Conservation (phyloP, 1,284 basidiomycete genomes). For the Flammula alnicola region DNA sequence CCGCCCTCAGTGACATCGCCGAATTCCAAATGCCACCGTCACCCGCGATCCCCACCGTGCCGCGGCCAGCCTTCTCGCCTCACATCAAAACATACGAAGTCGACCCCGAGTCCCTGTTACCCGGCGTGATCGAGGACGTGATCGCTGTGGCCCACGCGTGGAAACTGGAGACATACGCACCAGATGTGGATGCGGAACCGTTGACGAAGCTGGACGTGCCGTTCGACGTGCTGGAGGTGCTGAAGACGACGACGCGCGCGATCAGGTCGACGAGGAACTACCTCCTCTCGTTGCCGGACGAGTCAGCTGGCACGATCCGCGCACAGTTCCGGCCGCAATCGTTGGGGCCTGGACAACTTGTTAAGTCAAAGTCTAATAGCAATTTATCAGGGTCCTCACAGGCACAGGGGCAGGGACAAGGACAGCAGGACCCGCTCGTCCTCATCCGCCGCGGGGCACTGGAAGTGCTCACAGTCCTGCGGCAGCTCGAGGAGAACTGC, state of each 20-base stretch:
- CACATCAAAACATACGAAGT: slow-evolving; percentile 68
- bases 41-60: slow-evolving; percentile 52
- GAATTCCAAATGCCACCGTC: slow-evolving; percentile 73
- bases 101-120: slow-evolving; percentile 73
- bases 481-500: slow-evolving; percentile 69
- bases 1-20: slow-evolving; percentile 40
- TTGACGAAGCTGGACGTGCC: slow-evolving; percentile 10
- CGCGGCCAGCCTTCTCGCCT: slow-evolving; percentile 50
- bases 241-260: slow-evolving; percentile 77
- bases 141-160: slow-evolving; percentile 61
- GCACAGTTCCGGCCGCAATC: slow-evolving; percentile 51
- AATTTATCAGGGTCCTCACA: slow-evolving; percentile 6
- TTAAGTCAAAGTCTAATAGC: slow-evolving; percentile 18
- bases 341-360: slow-evolving; percentile 40
- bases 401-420: not conserved
- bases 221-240: slow-evolving; percentile 65
- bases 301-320: slow-evolving; percentile 58
- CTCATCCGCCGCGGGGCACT: slow-evolving; percentile 74
- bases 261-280: slow-evolving; percentile 83
- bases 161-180: slow-evolving; percentile 34
- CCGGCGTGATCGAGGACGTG: slow-evolving; percentile 74
- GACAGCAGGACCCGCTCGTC: slow-evolving; percentile 61
- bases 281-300: slow-evolving; percentile 77
- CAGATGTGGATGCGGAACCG: not conserved
- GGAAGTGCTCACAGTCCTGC: slow-evolving; percentile 75